phyloP scores from a whole-genome alignment of 2,329 filamentous ascomycete genomes.

The Epichloe sp. region DNA sequence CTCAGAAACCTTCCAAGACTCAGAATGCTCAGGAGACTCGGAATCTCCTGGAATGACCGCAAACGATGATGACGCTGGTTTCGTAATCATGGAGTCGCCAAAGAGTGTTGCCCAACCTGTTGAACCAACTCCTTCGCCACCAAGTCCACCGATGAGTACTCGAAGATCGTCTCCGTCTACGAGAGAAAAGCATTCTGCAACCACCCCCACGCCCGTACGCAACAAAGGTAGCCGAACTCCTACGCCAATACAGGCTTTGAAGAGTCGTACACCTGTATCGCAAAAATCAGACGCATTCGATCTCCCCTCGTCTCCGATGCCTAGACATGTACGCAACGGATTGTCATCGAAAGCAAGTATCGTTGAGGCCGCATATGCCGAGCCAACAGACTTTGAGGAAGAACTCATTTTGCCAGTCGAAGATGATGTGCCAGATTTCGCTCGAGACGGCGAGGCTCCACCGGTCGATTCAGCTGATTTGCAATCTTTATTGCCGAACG shows the following conservation, averaged over 20 bases:
- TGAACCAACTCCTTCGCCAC: conserved; percentile 2
- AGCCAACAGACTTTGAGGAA: not conserved
- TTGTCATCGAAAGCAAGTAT: not conserved
- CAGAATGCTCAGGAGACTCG: not conserved
- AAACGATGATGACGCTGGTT: conserved; percentile 1
- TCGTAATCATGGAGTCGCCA: conserved; percentile 1
- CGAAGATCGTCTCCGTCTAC: not conserved
- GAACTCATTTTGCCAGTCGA: not conserved
- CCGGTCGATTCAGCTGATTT: not conserved
- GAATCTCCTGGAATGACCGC: not conserved
- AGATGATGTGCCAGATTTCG: not conserved
- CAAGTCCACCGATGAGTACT: conserved; percentile 1
- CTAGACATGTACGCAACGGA: not conserved
- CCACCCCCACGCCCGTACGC: not conserved
- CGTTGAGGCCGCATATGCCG: not conserved
- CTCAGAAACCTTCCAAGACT: not conserved
- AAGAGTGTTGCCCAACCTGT: not conserved
- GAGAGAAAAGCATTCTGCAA: not conserved
- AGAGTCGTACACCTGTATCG: not conserved
- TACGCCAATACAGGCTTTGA: not conserved
- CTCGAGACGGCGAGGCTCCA: not conserved
- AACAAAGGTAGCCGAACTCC: not conserved
- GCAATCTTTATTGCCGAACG: not conserved
- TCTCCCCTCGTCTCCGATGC: conserved; percentile 6
- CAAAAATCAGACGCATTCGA: conserved; percentile 1